Conservation (phyloP, 768 basidiomycete genomes). For the Exidia glandulosa region DNA sequence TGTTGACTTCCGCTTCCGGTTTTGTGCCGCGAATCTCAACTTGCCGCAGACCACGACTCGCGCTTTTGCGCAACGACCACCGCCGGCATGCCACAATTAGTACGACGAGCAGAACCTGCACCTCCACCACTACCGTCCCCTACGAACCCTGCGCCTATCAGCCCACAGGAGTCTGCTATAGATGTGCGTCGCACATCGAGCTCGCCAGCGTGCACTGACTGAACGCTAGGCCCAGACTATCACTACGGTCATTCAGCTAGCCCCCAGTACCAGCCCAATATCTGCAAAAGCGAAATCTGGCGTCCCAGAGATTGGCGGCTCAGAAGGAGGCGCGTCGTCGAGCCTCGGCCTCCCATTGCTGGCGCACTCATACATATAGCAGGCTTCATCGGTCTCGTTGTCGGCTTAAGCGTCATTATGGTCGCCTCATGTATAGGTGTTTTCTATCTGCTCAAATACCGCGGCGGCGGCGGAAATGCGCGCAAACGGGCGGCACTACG, state of each 20-base stretch:
- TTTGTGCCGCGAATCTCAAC: no score
- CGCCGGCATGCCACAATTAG: not conserved
- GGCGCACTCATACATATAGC: constrained; percentile 1
- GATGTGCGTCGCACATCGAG: not conserved
- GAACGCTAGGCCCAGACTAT: not conserved
- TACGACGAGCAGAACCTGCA: not conserved
- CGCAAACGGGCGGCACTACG: not conserved
- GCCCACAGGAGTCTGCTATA: not conserved
- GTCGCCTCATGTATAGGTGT: constrained; percentile 41
- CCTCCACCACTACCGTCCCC: not conserved
- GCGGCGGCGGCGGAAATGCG: constrained; percentile 24
- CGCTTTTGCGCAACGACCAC: no score
- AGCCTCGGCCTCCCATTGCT: not conserved
- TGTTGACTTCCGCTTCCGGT: no score
- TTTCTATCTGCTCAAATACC: constrained; percentile 43
- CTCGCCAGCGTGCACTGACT: not conserved
- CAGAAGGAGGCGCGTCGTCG: constrained; percentile 32
- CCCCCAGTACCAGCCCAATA: no score
- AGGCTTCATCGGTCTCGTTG: constrained; percentile 55
- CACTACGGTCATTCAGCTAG: not conserved
- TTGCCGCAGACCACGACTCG: no score
- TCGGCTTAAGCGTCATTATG: constrained; percentile 43
- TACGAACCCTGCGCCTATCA: not conserved
- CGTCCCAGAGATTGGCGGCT: constrained; percentile 39
- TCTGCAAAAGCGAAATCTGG: constrained; percentile 16